Percentiles rank a stretch among this genome's conserved stretches.
Conservation (phyloP, 2,329 filamentous ascomycete genomes). For the Hymenoscyphus salicellus region DNA sequence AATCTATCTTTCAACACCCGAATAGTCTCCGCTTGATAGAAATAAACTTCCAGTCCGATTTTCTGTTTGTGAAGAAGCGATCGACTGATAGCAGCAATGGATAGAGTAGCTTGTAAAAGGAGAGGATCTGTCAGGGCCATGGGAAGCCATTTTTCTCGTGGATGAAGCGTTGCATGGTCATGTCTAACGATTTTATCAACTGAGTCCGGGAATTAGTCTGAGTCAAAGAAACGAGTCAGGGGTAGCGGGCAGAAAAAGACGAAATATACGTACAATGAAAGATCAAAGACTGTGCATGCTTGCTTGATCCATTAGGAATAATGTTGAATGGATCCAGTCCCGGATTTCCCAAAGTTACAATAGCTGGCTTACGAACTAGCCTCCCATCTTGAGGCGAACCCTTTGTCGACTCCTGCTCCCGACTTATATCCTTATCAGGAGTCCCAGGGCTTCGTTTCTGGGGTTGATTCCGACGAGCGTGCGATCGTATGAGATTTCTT, state of each 20-base stretch:
- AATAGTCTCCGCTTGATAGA: conserved; percentile 13
- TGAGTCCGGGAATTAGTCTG: neutral
- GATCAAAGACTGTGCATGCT: neutral
- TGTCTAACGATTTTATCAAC: conserved; percentile 8
- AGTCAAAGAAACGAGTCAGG: too few species aligned
- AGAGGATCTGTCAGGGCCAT: conserved; percentile 15
- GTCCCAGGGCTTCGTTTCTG: neutral
- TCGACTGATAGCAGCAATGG: conserved; percentile 15
- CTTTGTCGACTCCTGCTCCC: too few species aligned
- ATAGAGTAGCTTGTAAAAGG: conserved; percentile 15
- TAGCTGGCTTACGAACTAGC: too few species aligned
- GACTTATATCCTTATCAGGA: too few species aligned
- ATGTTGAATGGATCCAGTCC: too few species aligned
- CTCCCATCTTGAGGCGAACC: too few species aligned
- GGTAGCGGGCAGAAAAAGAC: too few species aligned
- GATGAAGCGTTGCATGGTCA: conserved; percentile 6
- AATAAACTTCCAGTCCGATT: conserved; percentile 10
- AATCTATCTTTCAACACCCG: conserved; percentile 10
- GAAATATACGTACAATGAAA: neutral
- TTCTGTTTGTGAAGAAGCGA: neutral
- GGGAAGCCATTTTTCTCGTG: conserved; percentile 15
- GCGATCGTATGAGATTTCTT: conserved; percentile 16
- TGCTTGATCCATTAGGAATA: too few species aligned
- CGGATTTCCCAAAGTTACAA: too few species aligned
- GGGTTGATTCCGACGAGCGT: conserved; percentile 13